Evolutionary conservation across 2,329 filamentous ascomycete genomes (phyloP).

Genomic region (Endothia cerciana): DNA sequence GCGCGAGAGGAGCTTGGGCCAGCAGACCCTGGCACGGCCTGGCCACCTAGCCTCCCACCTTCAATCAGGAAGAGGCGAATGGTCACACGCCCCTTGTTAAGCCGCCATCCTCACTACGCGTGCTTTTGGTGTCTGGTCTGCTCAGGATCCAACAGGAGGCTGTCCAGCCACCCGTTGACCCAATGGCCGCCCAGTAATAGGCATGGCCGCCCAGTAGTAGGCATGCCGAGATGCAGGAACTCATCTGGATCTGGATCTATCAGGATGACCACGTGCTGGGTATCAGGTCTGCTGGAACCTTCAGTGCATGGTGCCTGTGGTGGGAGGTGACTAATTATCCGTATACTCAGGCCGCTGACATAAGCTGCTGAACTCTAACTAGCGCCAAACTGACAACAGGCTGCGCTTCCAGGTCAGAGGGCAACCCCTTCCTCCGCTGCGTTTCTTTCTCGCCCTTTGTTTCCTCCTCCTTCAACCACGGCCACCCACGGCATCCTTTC

Average conservation of each 20-base stretch:
- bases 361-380: not conserved
- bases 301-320: not conserved
- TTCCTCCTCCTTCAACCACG: not conserved
- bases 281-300: not conserved
- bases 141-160: not conserved
- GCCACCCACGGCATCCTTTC: conserved; percentile 7
- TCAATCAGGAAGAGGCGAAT: conserved; percentile 26
- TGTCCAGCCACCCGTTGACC: not conserved
- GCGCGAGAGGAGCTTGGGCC: conserved; percentile 20
- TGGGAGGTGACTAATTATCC: not conserved
- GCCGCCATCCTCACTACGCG: not conserved
- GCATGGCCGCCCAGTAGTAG: too few relatives aligned
- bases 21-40: not conserved
- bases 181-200: too few relatives aligned
- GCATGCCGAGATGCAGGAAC: too few relatives aligned
- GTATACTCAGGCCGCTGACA: not conserved
- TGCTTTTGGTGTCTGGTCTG: not conserved
- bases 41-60: not conserved
- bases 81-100: conserved; percentile 15
- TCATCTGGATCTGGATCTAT: too few relatives aligned
- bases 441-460: not conserved
- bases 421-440: not conserved
- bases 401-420: not conserved
- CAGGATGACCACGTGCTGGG: too few relatives aligned
- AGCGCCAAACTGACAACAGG: not conserved